Evolutionary conservation across 2,329 filamentous ascomycete species (phyloP).

Genomic region (Cercospora canescens): DNA sequence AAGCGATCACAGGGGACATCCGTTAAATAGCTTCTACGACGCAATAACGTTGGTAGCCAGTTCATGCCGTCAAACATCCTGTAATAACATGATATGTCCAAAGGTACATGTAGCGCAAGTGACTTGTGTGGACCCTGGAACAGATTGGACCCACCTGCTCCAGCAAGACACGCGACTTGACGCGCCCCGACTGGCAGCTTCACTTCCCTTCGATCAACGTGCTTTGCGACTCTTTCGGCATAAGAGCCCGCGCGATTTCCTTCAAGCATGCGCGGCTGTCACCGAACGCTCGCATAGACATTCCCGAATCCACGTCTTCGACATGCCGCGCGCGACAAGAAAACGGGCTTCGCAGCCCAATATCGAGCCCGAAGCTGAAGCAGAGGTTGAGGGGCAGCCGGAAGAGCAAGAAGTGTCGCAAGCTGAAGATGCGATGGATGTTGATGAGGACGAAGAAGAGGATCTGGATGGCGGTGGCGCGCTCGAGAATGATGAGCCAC

Average conservation of each 20-base stretch:
- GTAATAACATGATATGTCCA: no score
- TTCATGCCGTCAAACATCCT: neutral
- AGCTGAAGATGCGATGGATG: conserved; percentile 17
- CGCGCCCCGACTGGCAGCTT: conserved; percentile 1
- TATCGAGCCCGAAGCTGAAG: conserved; percentile 5
- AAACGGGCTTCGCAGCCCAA: conserved; percentile 10
- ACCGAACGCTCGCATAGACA: neutral
- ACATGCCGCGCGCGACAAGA: conserved; percentile 13
- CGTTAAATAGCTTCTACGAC: neutral
- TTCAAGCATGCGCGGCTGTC: neutral
- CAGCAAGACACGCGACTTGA: conserved; percentile 3
- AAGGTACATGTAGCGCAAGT: neutral
- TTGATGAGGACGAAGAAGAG: conserved; percentile 24
- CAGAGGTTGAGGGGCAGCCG: conserved; percentile 6
- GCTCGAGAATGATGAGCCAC: conserved; percentile 78
- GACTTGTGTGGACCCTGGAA: neutral
- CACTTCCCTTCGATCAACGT: neutral
- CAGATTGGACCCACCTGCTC: neutral
- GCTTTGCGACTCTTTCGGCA: neutral
- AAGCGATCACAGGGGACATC: neutral
- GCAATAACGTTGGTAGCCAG: neutral
- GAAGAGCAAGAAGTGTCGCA: conserved; percentile 8
- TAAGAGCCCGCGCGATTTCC: neutral
- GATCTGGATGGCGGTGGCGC: conserved; percentile 15
- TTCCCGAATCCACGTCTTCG: neutral